Conservation (phyloP, 805 yeast genomes). For the Candida sithepensis region DNA sequence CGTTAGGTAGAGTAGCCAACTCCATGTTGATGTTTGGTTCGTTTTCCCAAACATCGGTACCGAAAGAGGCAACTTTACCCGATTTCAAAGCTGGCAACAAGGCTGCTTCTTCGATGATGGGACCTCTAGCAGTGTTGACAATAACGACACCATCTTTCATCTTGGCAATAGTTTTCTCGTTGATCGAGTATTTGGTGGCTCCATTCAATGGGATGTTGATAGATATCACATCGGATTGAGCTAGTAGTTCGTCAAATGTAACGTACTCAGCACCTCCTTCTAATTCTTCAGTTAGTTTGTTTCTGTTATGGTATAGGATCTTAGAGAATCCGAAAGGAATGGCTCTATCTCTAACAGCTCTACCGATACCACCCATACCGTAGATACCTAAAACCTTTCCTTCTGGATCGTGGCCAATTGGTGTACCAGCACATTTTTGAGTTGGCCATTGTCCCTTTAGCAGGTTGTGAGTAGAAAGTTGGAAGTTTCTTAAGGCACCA, state of each 20-base stretch:
- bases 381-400: conserved; percentile 75
- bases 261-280: conserved; percentile 73
- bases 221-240: conserved; percentile 64
- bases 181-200: conserved; percentile 65
- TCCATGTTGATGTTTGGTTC: conserved; percentile 73
- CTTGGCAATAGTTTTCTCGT: conserved; percentile 53
- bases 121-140: conserved; percentile 88
- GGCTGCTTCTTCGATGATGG: conserved; percentile 66
- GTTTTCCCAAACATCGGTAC: conserved; percentile 70
- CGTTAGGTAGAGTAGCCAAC: conserved; percentile 58
- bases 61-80: conserved; percentile 66
- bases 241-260: conserved; percentile 62
- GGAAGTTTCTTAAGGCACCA: conserved; percentile 57
- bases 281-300: conserved; percentile 51
- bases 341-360: conserved; percentile 69
- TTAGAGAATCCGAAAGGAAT: conserved; percentile 73
- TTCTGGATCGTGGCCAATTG: conserved; percentile 70
- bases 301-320: conserved; percentile 71
- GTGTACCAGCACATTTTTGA: conserved; percentile 46
- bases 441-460: conserved; percentile 61
- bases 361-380: conserved; percentile 91
- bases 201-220: conserved; percentile 75
- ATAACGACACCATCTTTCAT: conserved; percentile 78
- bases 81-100: conserved; percentile 51
- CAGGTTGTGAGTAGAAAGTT: conserved; percentile 51